phyloP scores from a whole-genome alignment of 768 basidiomycete genomes.

The Suillus subalutaceus region DNA sequence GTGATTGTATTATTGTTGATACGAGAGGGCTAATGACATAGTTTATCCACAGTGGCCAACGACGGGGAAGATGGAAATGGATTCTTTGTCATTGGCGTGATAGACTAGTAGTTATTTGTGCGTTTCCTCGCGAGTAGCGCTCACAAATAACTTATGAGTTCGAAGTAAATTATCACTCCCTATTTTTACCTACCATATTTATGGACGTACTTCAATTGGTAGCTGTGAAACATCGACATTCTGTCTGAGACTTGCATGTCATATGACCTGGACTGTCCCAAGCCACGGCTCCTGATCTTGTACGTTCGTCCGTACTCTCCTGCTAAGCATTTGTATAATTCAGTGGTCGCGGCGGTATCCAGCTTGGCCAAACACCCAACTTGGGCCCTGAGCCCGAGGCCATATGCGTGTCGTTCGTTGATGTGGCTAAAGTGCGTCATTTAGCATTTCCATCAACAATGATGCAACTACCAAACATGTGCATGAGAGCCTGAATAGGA shows the following conservation, averaged over 20 bases:
- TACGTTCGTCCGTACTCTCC: not conserved
- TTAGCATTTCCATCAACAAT: not conserved
- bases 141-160: not conserved
- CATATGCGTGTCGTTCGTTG: constrained; percentile 30
- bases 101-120: not conserved
- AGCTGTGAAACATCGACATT: not conserved
- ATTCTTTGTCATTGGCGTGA: not conserved
- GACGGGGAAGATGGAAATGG: not conserved
- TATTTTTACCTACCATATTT: not conserved
- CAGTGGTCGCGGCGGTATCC: not conserved
- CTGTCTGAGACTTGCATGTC: not conserved
- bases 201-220: not conserved
- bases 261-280: not conserved
- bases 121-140: not conserved
- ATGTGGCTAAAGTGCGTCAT: not conserved
- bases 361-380: constrained; percentile 40
- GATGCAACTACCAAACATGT: not conserved
- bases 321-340: not conserved
- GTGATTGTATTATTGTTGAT: not conserved
- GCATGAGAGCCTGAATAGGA: not conserved
- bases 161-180: not conserved
- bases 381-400: constrained; percentile 38
- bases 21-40: not conserved
- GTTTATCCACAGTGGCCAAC: not conserved
- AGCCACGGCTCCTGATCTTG: not conserved